Conservation (phyloP, 441 rosid species). For the Metrosideros polymorpha region DNA sequence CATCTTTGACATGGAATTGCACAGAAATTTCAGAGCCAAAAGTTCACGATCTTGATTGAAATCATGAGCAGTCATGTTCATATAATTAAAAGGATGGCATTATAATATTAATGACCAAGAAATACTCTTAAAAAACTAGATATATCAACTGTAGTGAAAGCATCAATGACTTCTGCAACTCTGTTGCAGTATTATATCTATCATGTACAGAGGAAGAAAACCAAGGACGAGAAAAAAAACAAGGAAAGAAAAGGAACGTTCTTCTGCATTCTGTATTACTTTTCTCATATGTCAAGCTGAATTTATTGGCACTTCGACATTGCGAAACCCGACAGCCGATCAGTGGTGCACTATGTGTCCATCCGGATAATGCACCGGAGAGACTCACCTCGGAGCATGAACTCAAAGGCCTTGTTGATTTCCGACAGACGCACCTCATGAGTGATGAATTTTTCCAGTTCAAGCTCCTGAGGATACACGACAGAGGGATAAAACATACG, state of each 20-base stretch:
- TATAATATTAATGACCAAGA: not conserved
- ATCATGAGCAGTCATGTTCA: not conserved
- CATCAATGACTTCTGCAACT: not conserved
- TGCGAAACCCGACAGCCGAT: not conserved
- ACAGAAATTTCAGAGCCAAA: not conserved
- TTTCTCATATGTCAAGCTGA: not conserved
- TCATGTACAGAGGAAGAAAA: not conserved
- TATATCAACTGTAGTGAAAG: not conserved
- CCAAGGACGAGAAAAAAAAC: not conserved
- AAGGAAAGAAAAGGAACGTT: not conserved
- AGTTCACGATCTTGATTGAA: not conserved
- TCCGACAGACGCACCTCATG: not conserved
- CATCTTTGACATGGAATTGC: not conserved
- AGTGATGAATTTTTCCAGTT: constrained; percentile 9
- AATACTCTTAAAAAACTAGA: not conserved
- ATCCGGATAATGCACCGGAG: not conserved
- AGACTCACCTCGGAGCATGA: constrained; percentile 4
- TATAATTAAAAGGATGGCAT: not conserved
- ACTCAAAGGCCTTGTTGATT: constrained; percentile 1
- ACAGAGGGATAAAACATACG: not conserved
- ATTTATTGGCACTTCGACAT: not conserved
- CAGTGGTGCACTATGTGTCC: not conserved
- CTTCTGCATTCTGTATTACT: not conserved
- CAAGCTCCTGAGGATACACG: not conserved
- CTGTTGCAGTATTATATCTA: not conserved